These are phyloP conservation scores for Xylaria sp. DNA, from an alignment of 2,329 filamentous ascomycete species.

Conservation along the genomic window DNA sequence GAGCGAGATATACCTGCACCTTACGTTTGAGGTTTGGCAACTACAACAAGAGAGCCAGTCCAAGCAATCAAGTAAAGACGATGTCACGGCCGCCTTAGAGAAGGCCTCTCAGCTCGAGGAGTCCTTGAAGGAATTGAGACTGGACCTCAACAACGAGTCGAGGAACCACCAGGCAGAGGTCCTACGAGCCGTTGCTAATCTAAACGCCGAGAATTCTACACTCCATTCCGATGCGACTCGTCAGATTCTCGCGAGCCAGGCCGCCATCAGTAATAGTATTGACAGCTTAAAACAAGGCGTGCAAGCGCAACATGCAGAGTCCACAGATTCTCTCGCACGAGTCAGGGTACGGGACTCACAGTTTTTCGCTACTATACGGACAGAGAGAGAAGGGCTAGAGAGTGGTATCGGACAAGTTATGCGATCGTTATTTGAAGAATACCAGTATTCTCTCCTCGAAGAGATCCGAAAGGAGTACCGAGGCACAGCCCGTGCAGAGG, in stretches of 20 bases:
- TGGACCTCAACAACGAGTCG: background rate
- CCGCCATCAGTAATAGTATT: background rate
- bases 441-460: slow-evolving; percentile 16
- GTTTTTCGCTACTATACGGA: slow-evolving; percentile 9
- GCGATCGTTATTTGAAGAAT: slow-evolving; percentile 25
- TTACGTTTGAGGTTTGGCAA: background rate
- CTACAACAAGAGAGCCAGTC: background rate
- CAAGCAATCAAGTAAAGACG: background rate
- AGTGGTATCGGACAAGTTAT: slow-evolving; percentile 1
- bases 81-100: background rate
- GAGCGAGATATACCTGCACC: background rate
- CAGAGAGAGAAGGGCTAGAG: slow-evolving; percentile 13
- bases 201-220: background rate
- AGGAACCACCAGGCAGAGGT: background rate
- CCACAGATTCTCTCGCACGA: background rate
- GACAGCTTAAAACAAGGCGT: background rate
- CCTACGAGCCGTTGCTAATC: background rate
- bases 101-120: background rate
- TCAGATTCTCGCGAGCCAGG: background rate
- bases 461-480: slow-evolving; percentile 22
- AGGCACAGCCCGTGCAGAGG: slow-evolving; percentile 10
- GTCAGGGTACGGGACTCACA: slow-evolving; percentile 19
- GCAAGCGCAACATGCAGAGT: background rate
- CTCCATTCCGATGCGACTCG: background rate
- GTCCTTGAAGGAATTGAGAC: background rate